A percentile compares a stretch with the other conserved stretches of the same genome.
These are phyloP conservation scores for Colletotrichum caudatum DNA, from an alignment of 2,329 filamentous ascomycete species.

Conservation along the genomic window DNA sequence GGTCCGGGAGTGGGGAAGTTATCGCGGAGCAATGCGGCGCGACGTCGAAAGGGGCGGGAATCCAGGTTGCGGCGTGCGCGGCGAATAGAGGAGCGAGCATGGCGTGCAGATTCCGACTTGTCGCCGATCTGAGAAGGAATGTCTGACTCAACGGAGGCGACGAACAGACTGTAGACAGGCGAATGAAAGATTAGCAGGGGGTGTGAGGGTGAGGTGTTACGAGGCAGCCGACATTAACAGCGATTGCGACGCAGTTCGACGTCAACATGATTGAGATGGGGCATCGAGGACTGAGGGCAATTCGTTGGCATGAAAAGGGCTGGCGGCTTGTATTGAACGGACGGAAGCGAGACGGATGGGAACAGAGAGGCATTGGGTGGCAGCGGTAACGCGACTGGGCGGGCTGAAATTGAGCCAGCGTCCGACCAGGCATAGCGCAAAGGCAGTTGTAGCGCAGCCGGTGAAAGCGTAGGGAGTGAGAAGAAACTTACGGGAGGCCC, in stretches of 20 bases:
- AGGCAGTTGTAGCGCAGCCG: conserved; percentile 29
- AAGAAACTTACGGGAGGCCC: conserved; percentile 61
- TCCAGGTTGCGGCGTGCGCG: conserved; percentile 52
- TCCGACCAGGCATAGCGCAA: conserved; percentile 33
- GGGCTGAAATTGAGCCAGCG: conserved; percentile 40
- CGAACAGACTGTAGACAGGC: conserved; percentile 55
- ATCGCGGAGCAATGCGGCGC: conserved; percentile 41
- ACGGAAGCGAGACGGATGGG: conserved; percentile 6
- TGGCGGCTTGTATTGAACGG: conserved; percentile 14
- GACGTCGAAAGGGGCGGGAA: conserved; percentile 49
- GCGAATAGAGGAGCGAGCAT: conserved; percentile 56
- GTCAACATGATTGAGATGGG: conserved; percentile 12
- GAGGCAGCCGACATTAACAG: conserved; percentile 30
- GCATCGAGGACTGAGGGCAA: conserved; percentile 1
- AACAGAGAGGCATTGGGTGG: conserved; percentile 23
- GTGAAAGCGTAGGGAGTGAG: conserved; percentile 12
- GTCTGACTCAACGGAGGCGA: conserved; percentile 61
- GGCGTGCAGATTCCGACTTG: conserved; percentile 44
- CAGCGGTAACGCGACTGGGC: conserved; percentile 31
- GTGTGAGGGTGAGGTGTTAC: conserved; percentile 16
- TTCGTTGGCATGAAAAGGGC: conserved; percentile 2
- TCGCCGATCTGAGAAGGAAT: conserved; percentile 52
- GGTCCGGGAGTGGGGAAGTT: conserved; percentile 38
- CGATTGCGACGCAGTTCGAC: conserved; percentile 34
- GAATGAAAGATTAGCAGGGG: conserved; percentile 29